Conservation (phyloP, 1,139 yeast genomes). For the Hanseniaspora gamundiae region DNA sequence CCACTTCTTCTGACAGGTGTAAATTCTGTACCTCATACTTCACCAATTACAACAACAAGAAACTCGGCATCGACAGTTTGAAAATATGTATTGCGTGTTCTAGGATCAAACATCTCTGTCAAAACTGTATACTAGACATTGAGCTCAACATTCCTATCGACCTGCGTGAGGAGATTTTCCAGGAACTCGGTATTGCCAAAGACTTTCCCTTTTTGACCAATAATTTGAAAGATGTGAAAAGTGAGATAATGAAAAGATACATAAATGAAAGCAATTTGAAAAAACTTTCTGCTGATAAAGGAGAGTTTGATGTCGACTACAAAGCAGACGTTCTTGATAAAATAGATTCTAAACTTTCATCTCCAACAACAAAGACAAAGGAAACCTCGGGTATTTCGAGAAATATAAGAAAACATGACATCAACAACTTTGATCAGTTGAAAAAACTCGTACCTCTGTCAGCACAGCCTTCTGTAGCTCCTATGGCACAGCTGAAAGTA, state of each 20-base stretch:
- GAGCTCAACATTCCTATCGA: conserved; percentile 69
- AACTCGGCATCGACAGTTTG: background rate
- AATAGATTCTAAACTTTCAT: too few relatives aligned
- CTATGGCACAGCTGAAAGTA: too few relatives aligned
- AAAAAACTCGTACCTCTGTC: background rate
- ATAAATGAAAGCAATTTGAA: conserved; percentile 39
- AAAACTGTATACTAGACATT: conserved; percentile 72
- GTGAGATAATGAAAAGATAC: conserved; percentile 39
- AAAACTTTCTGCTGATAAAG: conserved; percentile 30
- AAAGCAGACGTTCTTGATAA: conserved; percentile 14
- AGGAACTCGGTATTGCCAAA: background rate
- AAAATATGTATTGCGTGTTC: conserved; percentile 72
- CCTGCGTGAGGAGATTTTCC: conserved; percentile 66
- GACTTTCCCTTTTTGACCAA: conserved; percentile 51
- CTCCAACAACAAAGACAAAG: too few relatives aligned
- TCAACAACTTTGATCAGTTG: background rate
- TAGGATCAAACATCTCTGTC: conserved; percentile 70
- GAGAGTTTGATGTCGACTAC: conserved; percentile 12
- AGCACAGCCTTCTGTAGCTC: too few relatives aligned
- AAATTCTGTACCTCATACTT: background rate
- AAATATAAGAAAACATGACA: too few relatives aligned
- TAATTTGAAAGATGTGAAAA: conserved; percentile 34
- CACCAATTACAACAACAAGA: background rate
- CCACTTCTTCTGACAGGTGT: background rate
- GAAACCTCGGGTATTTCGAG: too few relatives aligned